Base-by-base conservation (phyloP, 805 yeast genomes). In the Saccharomycopsis guyanensis region DNA sequence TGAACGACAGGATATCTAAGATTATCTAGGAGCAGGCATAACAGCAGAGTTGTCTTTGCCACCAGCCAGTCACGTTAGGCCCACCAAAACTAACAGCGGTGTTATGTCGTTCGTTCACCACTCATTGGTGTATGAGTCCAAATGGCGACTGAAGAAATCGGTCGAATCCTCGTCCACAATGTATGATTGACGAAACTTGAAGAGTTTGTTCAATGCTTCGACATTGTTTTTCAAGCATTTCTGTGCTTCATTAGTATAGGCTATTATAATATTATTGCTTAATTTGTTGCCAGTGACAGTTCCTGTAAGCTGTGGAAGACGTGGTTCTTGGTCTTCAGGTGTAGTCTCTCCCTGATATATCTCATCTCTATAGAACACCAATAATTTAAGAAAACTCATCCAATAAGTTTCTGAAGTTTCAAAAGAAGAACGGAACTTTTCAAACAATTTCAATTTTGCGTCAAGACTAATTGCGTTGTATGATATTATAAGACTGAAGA, bases 401-500 rank as follows among this genome's bases (percentile, higher is more conserved):
- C 52, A 47, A 37, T 54, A 51, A 42, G 46, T 60, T 22, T 50
- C 56, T 13, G 53, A 55, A 10, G 54, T 61, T 13, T 41, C 61
- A 48, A 56, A 48, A 13, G 45, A 20, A 7, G 31, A 15, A 16
- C 61, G 27, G 64, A 59, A 44, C 63, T 63, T 29, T 60, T 57
- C 16, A 48, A 57, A 10, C 64, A 61, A 25, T 53, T 65, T 4
- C 50, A 60, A 4, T 53, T 54, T 37, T 56, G 68, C 13, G 55
- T 66, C 15, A 58, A 67, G 44, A 58, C 70, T 46, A 67, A 66
- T 10, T 57, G 62, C 37, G 66, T 70, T 18, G 51, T 61, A 8
- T 56, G 59, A 45, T 66, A 71, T 40, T 64, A 68, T 46, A 55
- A 63, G 38, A 63, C 56, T 31, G 60, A 68, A 24, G 72, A 69